A percentile compares a stretch with the other conserved stretches of the same genome.
Conservation (phyloP, 202 grass and related monocot species). For the Panicum virgatum region DNA sequence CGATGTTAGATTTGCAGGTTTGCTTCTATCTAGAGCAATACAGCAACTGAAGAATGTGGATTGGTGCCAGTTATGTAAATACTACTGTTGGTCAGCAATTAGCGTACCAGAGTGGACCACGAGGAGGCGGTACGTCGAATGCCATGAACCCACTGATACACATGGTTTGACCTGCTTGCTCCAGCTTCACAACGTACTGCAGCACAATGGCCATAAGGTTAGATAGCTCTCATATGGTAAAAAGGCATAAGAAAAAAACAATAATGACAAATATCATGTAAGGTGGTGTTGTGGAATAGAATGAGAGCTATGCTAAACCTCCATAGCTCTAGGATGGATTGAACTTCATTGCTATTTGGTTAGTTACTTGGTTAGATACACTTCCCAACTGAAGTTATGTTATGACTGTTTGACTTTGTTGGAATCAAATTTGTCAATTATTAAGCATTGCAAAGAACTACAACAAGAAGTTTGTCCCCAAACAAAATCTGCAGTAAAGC, state of each 20-base stretch:
- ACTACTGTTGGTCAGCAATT: background rate
- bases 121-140: slow-evolving; percentile 68
- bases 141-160: slow-evolving; percentile 94
- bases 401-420: background rate
- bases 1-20: background rate
- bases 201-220: background rate
- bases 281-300: background rate
- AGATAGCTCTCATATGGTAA: background rate
- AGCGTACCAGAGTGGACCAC: slow-evolving; percentile 76
- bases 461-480: background rate
- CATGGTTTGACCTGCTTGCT: slow-evolving; percentile 57
- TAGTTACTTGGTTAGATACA: background rate
- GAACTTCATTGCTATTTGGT: background rate
- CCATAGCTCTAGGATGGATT: background rate
- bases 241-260: background rate
- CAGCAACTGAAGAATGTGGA: background rate
- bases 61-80: background rate
- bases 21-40: background rate
- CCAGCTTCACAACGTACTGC: slow-evolving; percentile 88
- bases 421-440: background rate
- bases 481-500: background rate
- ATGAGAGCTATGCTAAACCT: background rate
- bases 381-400: background rate
- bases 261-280: background rate
- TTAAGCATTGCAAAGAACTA: background rate